phyloP scores from a whole-genome alignment of 2,329 filamentous ascomycete species.

The Phoma sp. region DNA sequence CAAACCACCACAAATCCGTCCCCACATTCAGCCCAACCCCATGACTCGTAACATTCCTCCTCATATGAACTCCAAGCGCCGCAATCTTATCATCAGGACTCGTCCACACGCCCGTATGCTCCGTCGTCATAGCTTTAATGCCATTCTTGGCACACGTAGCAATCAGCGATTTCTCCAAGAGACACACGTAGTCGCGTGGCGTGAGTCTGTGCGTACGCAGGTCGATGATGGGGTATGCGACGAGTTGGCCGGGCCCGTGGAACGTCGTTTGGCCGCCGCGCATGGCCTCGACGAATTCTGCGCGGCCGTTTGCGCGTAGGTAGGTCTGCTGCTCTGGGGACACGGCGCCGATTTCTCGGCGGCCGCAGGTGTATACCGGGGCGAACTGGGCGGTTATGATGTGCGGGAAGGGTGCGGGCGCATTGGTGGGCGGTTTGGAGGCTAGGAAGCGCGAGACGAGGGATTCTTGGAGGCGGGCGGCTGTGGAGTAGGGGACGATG shows the following conservation, averaged over 20 bases:
- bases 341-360: conserved; percentile 71
- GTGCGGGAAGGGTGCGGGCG: conserved; percentile 64
- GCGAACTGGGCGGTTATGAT: conserved; percentile 83
- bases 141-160: conserved; percentile 67
- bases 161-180: conserved; percentile 80
- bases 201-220: conserved; percentile 72
- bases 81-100: conserved; percentile 73
- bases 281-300: conserved; percentile 73
- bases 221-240: conserved; percentile 92
- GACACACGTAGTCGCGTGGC: conserved; percentile 77
- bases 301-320: conserved; percentile 53
- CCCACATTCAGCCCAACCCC: conserved; percentile 83
- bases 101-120: conserved; percentile 85
- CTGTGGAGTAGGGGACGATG: conserved; percentile 62
- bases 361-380: conserved; percentile 89
- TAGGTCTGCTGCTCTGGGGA: conserved; percentile 54
- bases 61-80: conserved; percentile 88
- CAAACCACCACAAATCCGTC: conserved; percentile 69
- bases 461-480: conserved; percentile 63
- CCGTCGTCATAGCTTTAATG: conserved; percentile 68
- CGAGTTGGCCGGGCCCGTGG: conserved; percentile 90
- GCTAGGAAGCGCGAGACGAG: conserved; percentile 66
- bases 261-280: conserved; percentile 93
- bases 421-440: conserved; percentile 61
- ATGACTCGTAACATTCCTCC: conserved; percentile 82